Base-by-base conservation (phyloP, 345 rosid genomes). In the Eucalyptus pauciflora region DNA sequence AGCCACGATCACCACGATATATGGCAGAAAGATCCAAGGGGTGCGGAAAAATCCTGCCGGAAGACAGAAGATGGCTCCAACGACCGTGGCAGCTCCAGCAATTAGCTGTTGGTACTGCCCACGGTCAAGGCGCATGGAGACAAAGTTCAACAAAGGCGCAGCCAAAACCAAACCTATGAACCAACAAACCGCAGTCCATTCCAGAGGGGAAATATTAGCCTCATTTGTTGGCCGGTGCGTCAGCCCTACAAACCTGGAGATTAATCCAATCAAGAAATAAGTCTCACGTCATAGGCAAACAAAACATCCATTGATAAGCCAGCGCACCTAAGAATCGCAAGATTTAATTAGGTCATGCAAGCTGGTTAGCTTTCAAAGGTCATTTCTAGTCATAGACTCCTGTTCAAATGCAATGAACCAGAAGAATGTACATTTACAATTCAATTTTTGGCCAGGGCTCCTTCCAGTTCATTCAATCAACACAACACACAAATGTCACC, bases 181-280 rank as follows among this genome's bases (percentile, higher is more conserved):
- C 97, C 97, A 95, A 18, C 96, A 95, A 58, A 95, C 89, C 7
- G 96, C 91, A 50, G 94, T 93, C 96, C 97, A 95, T 62, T 93
- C 94, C 16, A 94, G 90, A 13, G 96, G 92, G 13, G 97, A 94
- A 88, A 94, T 89, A 50, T 89, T 93, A 6, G 92, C 80, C 10
- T 92, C 69, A 1, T 88, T 48, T n/a, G 91, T 88, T 6, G 90
- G 87, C 60, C 87, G 71, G 27, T 86, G 86, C 33, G 93, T 91
- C 60, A 95, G 88, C 33, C 88, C 79, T 41, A 51, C 89, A 52
- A 93, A 95, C 93, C 97, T 95, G 93, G 90, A 88, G 83, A 76
- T 76, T 5, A 76, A 76, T 76, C 46, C 83, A 76, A 76, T 37
- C 83, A 76, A 11, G 83, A 76, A 37, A 43, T 79, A 85, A 58